A percentile compares a stretch with the other conserved stretches of the same genome.
phyloP scores from a whole-genome alignment of 1,139 yeast species.

The Debaryomyces fabryi region DNA sequence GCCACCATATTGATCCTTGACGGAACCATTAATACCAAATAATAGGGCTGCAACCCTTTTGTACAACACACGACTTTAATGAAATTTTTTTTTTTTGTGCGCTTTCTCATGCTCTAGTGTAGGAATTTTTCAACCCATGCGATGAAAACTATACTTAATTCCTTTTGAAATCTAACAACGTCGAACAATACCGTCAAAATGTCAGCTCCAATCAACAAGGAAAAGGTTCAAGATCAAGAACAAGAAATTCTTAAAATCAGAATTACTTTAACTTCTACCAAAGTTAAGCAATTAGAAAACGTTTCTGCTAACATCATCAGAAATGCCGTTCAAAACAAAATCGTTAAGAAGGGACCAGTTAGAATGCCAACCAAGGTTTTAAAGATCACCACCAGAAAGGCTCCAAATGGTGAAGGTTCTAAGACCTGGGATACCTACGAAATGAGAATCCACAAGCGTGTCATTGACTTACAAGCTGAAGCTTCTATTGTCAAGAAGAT shows the following conservation, averaged over 20 bases:
- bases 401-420: constrained; percentile 99
- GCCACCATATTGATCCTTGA: too few relatives aligned
- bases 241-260: constrained; percentile 95
- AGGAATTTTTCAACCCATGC: constrained; percentile 17
- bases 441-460: constrained; percentile 99
- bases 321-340: constrained; percentile 82
- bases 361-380: constrained; percentile 99
- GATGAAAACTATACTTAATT: constrained; percentile 11
- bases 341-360: constrained; percentile 97
- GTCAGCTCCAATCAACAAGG: constrained; percentile 83
- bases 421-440: constrained; percentile 99
- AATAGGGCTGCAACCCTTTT: constrained; percentile 1
- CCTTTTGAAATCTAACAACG: constrained; percentile 32
- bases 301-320: constrained; percentile 83
- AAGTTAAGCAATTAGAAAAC: constrained; percentile 97
- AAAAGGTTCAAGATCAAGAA: constrained; percentile 76
- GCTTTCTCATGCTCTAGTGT: neutral
- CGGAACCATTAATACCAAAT: neutral
- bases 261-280: constrained; percentile 98
- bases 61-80: neutral
- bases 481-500: constrained; percentile 91
- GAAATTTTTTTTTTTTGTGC: constrained; percentile 2
- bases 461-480: constrained; percentile 98
- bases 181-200: constrained; percentile 52
- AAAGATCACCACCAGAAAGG: constrained; percentile 99